Evolutionary conservation across 441 rosid species (phyloP).

Genomic region (Pelargonium myrrhifolium): DNA sequence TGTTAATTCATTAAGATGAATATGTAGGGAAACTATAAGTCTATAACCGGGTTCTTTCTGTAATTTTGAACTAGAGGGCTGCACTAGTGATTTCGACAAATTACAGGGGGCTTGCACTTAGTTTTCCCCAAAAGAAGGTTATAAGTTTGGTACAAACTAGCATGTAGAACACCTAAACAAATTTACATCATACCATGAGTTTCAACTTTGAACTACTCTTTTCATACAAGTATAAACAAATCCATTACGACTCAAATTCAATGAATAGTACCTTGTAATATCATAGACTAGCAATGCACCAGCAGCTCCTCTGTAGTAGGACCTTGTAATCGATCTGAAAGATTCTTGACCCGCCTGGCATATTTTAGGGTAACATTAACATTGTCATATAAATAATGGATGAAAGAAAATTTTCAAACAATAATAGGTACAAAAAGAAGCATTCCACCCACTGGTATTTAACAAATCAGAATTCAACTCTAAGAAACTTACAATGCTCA

Average conservation of each 20-base stretch:
- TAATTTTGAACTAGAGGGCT: too few species aligned
- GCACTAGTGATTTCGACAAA: too few species aligned
- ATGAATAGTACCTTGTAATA: slow-evolving; percentile 61
- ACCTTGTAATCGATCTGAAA: slow-evolving; percentile 92
- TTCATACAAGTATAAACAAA: not conserved
- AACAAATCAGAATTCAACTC: not conserved
- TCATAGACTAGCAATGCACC: slow-evolving; percentile 97
- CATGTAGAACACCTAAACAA: not conserved
- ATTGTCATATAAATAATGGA: not conserved
- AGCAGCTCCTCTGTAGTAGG: slow-evolving; percentile 95
- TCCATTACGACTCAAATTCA: not conserved
- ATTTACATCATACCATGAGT: not conserved
- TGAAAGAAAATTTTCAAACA: not conserved
- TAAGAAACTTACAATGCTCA: not conserved
- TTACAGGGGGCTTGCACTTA: too few species aligned
- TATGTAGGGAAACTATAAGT: too few species aligned
- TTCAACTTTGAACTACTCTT: not conserved
- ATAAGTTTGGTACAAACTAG: not conserved
- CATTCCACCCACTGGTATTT: not conserved
- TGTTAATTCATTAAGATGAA: too few species aligned
- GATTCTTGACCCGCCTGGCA: slow-evolving; percentile 96
- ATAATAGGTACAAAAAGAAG: not conserved
- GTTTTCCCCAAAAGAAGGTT: not conserved
- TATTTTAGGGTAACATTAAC: not conserved
- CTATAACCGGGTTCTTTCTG: too few species aligned